Conservation (phyloP, 805 yeast species). For the Suhomyces kilbournensis region DNA sequence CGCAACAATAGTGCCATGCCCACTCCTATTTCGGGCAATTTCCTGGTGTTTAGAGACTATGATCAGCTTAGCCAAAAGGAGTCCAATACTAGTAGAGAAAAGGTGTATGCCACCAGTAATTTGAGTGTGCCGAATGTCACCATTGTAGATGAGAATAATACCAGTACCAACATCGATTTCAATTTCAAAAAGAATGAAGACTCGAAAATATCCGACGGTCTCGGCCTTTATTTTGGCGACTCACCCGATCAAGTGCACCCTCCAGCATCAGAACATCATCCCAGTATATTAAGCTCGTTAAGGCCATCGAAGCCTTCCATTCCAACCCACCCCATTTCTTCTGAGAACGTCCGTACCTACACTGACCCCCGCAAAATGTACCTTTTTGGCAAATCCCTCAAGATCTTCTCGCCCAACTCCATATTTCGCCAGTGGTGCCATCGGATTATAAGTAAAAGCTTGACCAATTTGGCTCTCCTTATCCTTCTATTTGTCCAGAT, state of each 20-base stretch:
- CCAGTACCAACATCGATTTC: conserved; percentile 1
- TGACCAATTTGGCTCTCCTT: conserved; percentile 38
- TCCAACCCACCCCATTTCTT: not conserved
- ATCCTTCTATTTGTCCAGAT: conserved; percentile 48
- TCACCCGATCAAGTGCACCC: not conserved
- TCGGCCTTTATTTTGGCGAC: not conserved
- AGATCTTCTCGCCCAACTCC: conserved; percentile 30
- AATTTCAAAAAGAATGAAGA: not conserved
- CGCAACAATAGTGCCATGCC: not conserved
- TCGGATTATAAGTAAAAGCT: conserved; percentile 18
- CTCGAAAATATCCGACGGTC: not conserved
- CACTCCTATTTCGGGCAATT: conserved; percentile 7
- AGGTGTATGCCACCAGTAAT: conserved; percentile 14
- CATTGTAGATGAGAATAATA: conserved; percentile 7
- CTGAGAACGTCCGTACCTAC: not conserved
- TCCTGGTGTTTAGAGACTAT: conserved; percentile 6
- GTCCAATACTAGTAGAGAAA: not conserved
- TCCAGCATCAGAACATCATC: not conserved
- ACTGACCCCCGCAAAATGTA: conserved; percentile 11
- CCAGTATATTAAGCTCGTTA: not conserved
- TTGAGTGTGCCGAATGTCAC: conserved; percentile 19
- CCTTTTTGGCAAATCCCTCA: conserved; percentile 36
- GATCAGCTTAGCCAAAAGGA: not conserved
- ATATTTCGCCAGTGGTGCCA: conserved; percentile 30
- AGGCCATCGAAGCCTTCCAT: not conserved